Evolutionary conservation across 2,329 filamentous ascomycete genomes (phyloP), one percentile per base, ranked within the genome.

Genomic region (Talaromyces sp.): DNA sequence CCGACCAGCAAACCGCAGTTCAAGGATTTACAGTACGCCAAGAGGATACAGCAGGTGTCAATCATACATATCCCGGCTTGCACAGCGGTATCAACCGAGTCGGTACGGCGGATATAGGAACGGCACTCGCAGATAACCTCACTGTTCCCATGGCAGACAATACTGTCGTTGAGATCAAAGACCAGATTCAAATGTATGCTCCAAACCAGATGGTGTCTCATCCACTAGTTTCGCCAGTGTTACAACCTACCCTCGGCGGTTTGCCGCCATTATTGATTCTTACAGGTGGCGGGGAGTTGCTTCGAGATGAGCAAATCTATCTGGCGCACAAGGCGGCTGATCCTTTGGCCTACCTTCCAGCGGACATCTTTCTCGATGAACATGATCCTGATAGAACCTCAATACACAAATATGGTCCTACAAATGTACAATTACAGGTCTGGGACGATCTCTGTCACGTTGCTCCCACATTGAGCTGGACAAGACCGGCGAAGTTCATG

Each of bases 391-490:
- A 83, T 1, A 73, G 81, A 37, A 71, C 75, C 11, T 76, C 74
- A 12, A 70, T 95, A 16, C 79, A 82, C 39, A 86, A 83, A 65
- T 96, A 91, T 75, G 86, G 86, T 63, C 91, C 92, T 0, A 99
- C 95, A 0, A 86, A 96, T 69, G 93, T 98, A 0, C 92, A 97
- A 72, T 82, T 99, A 1, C 95, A 98, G 73, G 88, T 98, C 1
- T 98, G 93, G 93, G 93, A 98, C 63, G 90, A 96, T 69, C 80
- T 98, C 2, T 98, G 95, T 70, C 93, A 98, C 72, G 93, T 96
- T 5, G 88, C 89, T 0, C 91, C 93, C 0, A 97, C 93, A 0
- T 82, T 98, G n/a, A 96, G 91, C 69, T 98, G 96, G 74, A 98
- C 93, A 0, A 85, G 88, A n/a, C 95, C 95, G 0, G 95, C 93